Conservation (phyloP, 768 basidiomycete genomes). For the Brasilioporus rufonigricans region DNA sequence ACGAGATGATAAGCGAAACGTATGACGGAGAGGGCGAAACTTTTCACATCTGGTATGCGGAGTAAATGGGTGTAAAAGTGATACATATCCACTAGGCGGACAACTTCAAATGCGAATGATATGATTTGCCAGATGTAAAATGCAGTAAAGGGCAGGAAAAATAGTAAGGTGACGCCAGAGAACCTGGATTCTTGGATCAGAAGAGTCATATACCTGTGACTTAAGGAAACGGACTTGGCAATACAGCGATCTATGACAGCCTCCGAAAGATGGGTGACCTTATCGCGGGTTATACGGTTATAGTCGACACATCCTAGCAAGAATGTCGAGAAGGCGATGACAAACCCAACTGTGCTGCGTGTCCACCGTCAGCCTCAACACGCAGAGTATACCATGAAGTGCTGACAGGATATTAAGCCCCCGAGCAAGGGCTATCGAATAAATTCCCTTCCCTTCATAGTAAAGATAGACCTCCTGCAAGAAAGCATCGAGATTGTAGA, state of each 20-base stretch:
- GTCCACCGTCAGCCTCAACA: conserved; percentile 24
- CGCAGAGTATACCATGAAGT: conserved; percentile 17
- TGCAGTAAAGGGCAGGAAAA: conserved; percentile 79
- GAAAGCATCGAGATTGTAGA: conserved; percentile 94
- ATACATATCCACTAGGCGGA: conserved; percentile 90
- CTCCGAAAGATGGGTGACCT: conserved; percentile 68
- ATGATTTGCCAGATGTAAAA: conserved; percentile 90
- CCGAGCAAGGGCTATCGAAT: conserved; percentile 86
- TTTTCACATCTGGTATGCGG: conserved; percentile 86
- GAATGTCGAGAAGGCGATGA: conserved; percentile 98
- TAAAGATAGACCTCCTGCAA: conserved; percentile 94
- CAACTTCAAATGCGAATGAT: conserved; percentile 70
- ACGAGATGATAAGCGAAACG: conserved; percentile 11
- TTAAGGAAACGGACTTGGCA: conserved; percentile 56
- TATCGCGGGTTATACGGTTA: conserved; percentile 66
- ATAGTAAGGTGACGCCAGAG: conserved; percentile 79
- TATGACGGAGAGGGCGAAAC: not conserved
- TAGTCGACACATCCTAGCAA: conserved; percentile 95
- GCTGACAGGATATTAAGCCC: conserved; percentile 94
- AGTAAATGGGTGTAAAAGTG: conserved; percentile 94
- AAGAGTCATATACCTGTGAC: not conserved
- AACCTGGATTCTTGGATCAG: conserved; percentile 49
- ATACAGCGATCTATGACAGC: conserved; percentile 83
- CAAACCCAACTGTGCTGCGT: conserved; percentile 91
- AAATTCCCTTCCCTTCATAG: conserved; percentile 96